These are phyloP conservation scores for Colletotrichum tabaci DNA, from an alignment of 2,329 filamentous ascomycete genomes.

Conservation along the genomic window DNA sequence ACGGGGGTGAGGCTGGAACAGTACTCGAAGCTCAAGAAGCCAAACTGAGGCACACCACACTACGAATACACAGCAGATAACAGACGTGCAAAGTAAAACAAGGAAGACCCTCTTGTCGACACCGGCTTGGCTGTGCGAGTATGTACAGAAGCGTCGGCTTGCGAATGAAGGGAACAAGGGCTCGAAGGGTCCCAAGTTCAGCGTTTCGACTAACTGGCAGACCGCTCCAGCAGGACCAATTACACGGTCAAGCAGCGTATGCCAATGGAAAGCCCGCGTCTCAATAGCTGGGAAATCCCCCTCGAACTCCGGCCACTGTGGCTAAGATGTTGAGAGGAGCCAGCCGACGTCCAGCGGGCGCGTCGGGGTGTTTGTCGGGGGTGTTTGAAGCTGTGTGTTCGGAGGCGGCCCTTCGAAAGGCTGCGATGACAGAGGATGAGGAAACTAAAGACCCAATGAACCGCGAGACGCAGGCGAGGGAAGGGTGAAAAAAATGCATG, in stretches of 20 bases:
- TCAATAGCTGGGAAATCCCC: constrained; percentile 33
- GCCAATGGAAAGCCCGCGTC: constrained; percentile 18
- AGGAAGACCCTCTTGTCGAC: constrained; percentile 17
- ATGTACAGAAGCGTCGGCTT: not conserved
- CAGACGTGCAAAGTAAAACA: not conserved
- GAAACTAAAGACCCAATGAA: constrained; percentile 20
- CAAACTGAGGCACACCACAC: not conserved
- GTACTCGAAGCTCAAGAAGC: constrained; percentile 34
- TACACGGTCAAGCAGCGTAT: constrained; percentile 6
- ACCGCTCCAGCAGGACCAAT: constrained; percentile 22
- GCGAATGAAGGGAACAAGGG: constrained; percentile 15
- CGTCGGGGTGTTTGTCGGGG: not conserved
- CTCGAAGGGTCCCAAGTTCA: not conserved
- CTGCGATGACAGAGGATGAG: constrained; percentile 25
- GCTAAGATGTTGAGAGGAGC: constrained; percentile 13
- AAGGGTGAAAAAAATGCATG: constrained; percentile 31
- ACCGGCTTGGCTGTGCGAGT: not conserved
- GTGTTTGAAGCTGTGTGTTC: constrained; percentile 28
- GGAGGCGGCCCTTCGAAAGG: constrained; percentile 16
- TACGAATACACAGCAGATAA: too few relatives aligned
- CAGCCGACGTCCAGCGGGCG: constrained; percentile 11
- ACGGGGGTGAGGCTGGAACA: constrained; percentile 39
- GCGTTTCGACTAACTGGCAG: constrained; percentile 35
- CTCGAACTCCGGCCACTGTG: not conserved
- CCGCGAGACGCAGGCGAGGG: constrained; percentile 23